phyloP scores from a whole-genome alignment of 306 rosid species.

The Datisca glomerata region DNA sequence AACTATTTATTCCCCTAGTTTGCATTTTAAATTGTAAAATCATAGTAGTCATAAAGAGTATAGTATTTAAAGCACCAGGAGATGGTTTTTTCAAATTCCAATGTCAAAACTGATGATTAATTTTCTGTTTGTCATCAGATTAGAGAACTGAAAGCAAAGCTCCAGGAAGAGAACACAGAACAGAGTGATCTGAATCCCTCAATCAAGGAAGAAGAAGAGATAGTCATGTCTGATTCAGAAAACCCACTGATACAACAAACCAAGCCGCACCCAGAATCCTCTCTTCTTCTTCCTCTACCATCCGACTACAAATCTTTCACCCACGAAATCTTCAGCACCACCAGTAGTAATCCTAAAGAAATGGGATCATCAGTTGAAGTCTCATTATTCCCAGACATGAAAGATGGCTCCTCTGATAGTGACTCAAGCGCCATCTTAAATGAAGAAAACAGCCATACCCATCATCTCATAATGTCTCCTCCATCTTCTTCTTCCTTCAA shows the following conservation, averaged over 20 bases:
- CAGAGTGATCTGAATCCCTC: slow-evolving; percentile 36
- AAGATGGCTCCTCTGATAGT: slow-evolving; percentile 87
- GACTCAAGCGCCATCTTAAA: slow-evolving; percentile 85
- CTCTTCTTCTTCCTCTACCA: slow-evolving; percentile 18
- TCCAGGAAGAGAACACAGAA: slow-evolving; percentile 33
- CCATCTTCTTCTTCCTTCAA: slow-evolving; percentile 24
- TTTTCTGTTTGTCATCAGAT: slow-evolving; percentile 26
- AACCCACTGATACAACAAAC: slow-evolving; percentile 16
- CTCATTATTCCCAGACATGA: slow-evolving; percentile 15
- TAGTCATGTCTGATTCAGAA: slow-evolving; percentile 18
- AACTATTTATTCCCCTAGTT: too few relatives aligned
- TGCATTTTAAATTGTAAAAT: too few relatives aligned
- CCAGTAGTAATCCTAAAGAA: slow-evolving; percentile 9
- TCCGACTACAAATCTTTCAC: slow-evolving; percentile 32
- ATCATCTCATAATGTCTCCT: slow-evolving; percentile 27
- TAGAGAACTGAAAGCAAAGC: slow-evolving; percentile 58
- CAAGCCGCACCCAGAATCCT: slow-evolving; percentile 14
- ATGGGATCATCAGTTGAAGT: slow-evolving; percentile 14
- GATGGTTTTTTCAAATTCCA: too few relatives aligned
- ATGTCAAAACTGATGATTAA: neutral
- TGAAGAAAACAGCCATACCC: slow-evolving; percentile 50
- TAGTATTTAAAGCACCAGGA: too few relatives aligned
- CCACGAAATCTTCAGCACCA: slow-evolving; percentile 25
- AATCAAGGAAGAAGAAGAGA: slow-evolving; percentile 44
- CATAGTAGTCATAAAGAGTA: too few relatives aligned